Evolutionary conservation across 2,329 filamentous ascomycete genomes (phyloP), one percentile per base, ranked within the genome.

Genomic region (Claviceps sorghi): DNA sequence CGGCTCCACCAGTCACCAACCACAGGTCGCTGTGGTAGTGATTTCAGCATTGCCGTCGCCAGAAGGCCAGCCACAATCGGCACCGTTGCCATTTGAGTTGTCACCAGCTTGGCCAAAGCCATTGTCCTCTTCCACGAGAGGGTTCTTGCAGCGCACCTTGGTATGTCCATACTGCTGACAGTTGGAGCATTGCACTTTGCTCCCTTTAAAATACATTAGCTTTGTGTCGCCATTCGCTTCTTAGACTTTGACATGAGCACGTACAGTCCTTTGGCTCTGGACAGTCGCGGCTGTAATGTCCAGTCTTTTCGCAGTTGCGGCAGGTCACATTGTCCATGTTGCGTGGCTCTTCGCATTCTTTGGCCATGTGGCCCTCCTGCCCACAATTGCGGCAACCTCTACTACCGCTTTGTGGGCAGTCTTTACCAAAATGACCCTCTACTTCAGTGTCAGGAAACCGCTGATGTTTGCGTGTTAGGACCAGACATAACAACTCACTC

Each of bases 261-360:
- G 58, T 58, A 69, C 67, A 69, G 45, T 69, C 64, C 30, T 59
- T 67, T 4, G 80, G 80, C 65, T 79, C 71, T 0, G 77, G 72
- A 57, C 80, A 87, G 47, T 87, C 83, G 40, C 73, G 75, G 52
- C 79, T 73, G 57, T 72, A 75, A 59, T 86, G 82, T 2, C 82
- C 82, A 54, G 72, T 70, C 56, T 78, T 72, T 17, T 77, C 70
- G 56, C 83, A 86, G 64, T 77, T 69, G 56, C 76, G 77, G 67
- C 83, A 88, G 10, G 69, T 75, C 3, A 81, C 78, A 11, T 55
- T 60, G 19, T 66, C 65, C 58, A 68, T 65, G 60, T 70, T 70
- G 43, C 65, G 67, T 46, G 67, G 69, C 56, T 75, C 68, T 30
- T 72, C 65, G 54, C 78, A 80, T 4, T 79, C 74, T 19, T 69